Conservation (phyloP, 2,329 filamentous ascomycete genomes). For the Kalmusia sp. region DNA sequence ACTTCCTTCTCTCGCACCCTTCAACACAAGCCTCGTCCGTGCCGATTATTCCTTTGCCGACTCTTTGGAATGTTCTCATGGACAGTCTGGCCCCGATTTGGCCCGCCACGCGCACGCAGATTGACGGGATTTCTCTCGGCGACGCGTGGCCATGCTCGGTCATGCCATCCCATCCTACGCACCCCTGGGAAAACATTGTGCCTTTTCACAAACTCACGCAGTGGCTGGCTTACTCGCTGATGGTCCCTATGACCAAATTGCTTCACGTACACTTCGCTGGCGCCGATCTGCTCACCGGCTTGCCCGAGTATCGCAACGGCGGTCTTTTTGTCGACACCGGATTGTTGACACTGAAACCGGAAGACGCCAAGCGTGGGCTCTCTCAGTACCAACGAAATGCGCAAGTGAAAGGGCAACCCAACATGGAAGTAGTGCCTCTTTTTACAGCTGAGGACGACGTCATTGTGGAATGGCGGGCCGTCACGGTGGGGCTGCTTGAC, state of each 20-base stretch:
- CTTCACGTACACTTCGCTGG: conserved; percentile 83
- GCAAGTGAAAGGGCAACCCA: conserved; percentile 73
- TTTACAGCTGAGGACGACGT: conserved; percentile 78
- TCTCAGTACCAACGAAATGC: conserved; percentile 74
- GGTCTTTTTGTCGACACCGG: conserved; percentile 87
- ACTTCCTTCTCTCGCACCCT: conserved; percentile 91
- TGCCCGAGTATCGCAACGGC: conserved; percentile 92
- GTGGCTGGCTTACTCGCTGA: conserved; percentile 93
- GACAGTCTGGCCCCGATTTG: conserved; percentile 86
- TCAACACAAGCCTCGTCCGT: conserved; percentile 88
- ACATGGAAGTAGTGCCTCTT: conserved; percentile 74
- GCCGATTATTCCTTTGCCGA: conserved; percentile 84
- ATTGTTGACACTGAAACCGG: conserved; percentile 75
- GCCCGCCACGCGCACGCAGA: conserved; percentile 83
- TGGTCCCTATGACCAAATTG: conserved; percentile 86
- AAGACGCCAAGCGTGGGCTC: conserved; percentile 74
- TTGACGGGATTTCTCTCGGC: conserved; percentile 86
- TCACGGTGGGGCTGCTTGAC: conserved; percentile 77
- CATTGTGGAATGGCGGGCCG: conserved; percentile 79
- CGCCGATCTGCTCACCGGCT: conserved; percentile 81
- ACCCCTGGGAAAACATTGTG: conserved; percentile 80
- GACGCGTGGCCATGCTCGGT: conserved; percentile 92
- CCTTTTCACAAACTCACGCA: conserved; percentile 92
- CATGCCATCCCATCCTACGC: conserved; percentile 76
- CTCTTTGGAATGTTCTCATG: conserved; percentile 90